A percentile compares a stretch with the other conserved stretches of the same genome.
Conservation (phyloP, 2,329 filamentous ascomycete genomes). For the Pyricularia sp. region DNA sequence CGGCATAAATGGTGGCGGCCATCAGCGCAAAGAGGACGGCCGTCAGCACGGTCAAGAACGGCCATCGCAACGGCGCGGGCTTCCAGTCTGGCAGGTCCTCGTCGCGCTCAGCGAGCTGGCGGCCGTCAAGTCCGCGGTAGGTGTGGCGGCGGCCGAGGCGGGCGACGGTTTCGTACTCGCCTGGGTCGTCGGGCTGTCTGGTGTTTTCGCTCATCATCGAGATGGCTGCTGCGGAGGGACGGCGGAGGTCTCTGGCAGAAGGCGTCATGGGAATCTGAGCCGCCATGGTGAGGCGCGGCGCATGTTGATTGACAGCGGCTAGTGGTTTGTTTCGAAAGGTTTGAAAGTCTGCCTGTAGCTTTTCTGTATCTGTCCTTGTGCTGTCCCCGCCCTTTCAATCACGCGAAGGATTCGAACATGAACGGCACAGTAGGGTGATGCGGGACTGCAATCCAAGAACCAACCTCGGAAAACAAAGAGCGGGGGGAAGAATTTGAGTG, state of each 20-base stretch:
- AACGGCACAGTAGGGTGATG: background rate
- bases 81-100: conserved; percentile 1
- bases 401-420: background rate
- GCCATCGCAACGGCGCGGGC: conserved; percentile 23
- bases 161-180: conserved; percentile 3
- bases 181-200: background rate
- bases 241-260: background rate
- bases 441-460: background rate
- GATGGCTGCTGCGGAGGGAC: background rate
- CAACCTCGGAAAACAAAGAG: background rate
- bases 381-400: background rate
- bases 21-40: conserved; percentile 34
- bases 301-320: background rate
- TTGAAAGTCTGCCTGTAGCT: background rate
- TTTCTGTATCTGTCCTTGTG: background rate
- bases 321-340: background rate
- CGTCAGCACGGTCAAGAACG: conserved; percentile 31
- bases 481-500: background rate
- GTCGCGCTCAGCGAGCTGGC: background rate
- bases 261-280: background rate
- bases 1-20: conserved; percentile 15
- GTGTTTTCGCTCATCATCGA: background rate
- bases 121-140: conserved; percentile 4
- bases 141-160: background rate
- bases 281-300: background rate